Conservation (phyloP, 2,329 filamentous ascomycete genomes). For the Aspergillus calidoustus region DNA sequence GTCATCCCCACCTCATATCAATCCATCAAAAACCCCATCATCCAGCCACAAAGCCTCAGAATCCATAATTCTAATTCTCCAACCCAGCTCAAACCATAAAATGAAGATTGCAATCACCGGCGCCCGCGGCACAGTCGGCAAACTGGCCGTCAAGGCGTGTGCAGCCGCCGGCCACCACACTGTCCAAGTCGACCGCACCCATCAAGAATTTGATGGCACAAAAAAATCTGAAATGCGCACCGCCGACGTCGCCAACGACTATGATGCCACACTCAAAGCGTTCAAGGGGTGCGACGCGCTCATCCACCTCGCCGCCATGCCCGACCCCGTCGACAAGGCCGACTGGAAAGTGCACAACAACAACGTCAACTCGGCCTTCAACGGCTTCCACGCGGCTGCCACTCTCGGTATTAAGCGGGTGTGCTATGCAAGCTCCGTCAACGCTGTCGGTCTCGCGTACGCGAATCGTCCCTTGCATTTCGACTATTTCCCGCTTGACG, state of each 20-base stretch:
- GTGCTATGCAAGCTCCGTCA: slow-evolving; percentile 45
- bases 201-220: slow-evolving; percentile 34
- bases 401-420: slow-evolving; percentile 41
- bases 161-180: slow-evolving; percentile 26
- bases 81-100: background rate
- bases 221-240: slow-evolving; percentile 40
- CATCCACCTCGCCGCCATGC: slow-evolving; percentile 46
- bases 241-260: slow-evolving; percentile 39
- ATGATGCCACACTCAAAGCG: slow-evolving; percentile 35
- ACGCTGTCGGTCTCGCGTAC: slow-evolving; percentile 45
- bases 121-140: slow-evolving; percentile 40
- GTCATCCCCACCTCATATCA: too few relatives aligned
- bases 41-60: too few relatives aligned
- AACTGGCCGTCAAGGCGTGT: slow-evolving; percentile 33
- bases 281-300: slow-evolving; percentile 44
- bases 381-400: slow-evolving; percentile 44
- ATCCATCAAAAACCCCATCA: too few relatives aligned
- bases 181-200: slow-evolving; percentile 30
- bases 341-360: slow-evolving; percentile 42
- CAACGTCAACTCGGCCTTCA: slow-evolving; percentile 46
- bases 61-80: background rate
- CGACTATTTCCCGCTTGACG: slow-evolving; percentile 46
- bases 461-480: slow-evolving; percentile 40
- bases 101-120: slow-evolving; percentile 36
- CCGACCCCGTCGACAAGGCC: slow-evolving; percentile 39